Evolutionary conservation across 148 eudicot genomes (phyloP), one percentile per base, ranked within the genome.

Genomic region (Silene latifolia): DNA sequence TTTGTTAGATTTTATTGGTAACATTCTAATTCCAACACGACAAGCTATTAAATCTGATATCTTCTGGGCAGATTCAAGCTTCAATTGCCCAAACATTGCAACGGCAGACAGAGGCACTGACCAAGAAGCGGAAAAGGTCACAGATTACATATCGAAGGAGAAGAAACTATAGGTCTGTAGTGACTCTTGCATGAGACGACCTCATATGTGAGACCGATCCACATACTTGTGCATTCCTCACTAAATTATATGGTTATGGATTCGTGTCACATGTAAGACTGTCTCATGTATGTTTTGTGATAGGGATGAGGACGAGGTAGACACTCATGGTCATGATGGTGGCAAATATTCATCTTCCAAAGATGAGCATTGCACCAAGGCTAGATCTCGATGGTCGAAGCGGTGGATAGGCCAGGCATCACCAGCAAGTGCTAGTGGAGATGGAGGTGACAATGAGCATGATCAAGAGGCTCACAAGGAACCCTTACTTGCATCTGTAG

Each of bases 51-150:
- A 82, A 63, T 24, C 61, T 72, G 17, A 25, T 35, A 25, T 9
- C 48, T 17, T 25, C 42, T 79, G 69, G 61, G 67, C 87, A 91
- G 97, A 91, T 91, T 60, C 97, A 91, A 85, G 91, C 81, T 74
- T 80, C 89, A 58, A 89, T 89, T 75, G 90, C 91, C 9, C 85
- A 89, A 82, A 91, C 93, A 53, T 66, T 77, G 19, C 85, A 78
- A 17, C 84, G 93, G 35, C 97, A 91, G 76, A 76, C 89, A 54
- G 97, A 91, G 77, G 97, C 93, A 76, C 79, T 91, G 75, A 85
- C 86, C 83, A 87, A 74, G 82, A 91, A 89, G 72, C 79, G 89
- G 48, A 77, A 80, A 85, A 84, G 89, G 79, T 82, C 92, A 71
- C 88, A 84, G 69, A 72, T 78, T 42, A 82, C 19, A 53, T 59